phyloP scores from a whole-genome alignment of 345 rosid species.

The Nephelium lappaceum region DNA sequence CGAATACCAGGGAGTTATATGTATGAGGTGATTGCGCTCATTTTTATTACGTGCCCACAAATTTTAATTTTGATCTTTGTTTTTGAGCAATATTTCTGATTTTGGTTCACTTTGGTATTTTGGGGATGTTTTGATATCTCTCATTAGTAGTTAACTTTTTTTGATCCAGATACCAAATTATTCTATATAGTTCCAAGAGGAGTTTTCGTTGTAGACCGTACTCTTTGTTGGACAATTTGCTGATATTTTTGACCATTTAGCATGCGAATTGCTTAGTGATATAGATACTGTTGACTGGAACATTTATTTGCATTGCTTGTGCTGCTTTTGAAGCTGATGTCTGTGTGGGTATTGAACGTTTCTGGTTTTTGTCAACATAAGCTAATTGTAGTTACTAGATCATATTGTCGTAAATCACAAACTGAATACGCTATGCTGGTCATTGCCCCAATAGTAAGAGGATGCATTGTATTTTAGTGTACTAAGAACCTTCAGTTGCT shows the following conservation, averaged over 20 bases:
- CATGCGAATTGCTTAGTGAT: background rate
- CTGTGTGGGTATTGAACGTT: background rate
- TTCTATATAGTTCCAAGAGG: constrained; percentile 10
- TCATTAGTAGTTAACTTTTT: constrained; percentile 22
- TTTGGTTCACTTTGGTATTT: constrained; percentile 12
- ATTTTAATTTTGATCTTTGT: constrained; percentile 31
- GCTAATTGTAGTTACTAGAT: background rate
- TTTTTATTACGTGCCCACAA: constrained; percentile 9
- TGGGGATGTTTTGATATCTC: constrained; percentile 34
- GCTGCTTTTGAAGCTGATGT: background rate
- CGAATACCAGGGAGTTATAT: background rate
- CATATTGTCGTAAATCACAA: background rate
- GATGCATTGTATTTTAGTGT: background rate
- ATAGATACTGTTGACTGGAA: background rate
- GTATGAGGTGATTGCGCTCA: constrained; percentile 17
- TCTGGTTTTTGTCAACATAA: background rate
- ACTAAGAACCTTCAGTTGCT: background rate
- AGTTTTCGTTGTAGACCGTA: background rate
- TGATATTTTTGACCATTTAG: background rate
- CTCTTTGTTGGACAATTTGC: background rate
- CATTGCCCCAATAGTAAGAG: background rate
- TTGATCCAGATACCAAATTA: constrained; percentile 5
- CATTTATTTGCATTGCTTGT: background rate
- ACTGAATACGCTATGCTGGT: background rate
- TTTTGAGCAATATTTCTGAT: constrained; percentile 32